Evolutionary conservation across 345 rosid genomes (phyloP).

Genomic region (Citrus unshiu): DNA sequence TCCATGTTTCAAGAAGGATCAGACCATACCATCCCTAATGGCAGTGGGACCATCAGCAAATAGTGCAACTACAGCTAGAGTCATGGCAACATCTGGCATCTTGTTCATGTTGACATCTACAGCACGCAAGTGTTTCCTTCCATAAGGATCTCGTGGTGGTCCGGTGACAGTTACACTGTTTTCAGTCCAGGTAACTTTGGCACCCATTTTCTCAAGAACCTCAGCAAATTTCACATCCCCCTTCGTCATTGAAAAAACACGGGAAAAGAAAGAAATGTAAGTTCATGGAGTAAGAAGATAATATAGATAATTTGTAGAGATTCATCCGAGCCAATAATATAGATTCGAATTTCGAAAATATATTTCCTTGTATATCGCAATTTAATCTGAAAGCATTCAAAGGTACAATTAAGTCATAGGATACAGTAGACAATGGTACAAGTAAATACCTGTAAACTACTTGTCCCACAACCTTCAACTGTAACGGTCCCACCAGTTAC

Average conservation of each 20-base stretch:
- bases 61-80: conserved; percentile 94
- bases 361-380: background rate
- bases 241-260: conserved; percentile 27
- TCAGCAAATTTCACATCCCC: conserved; percentile 95
- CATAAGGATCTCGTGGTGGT: conserved; percentile 66
- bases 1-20: background rate
- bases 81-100: conserved; percentile 99
- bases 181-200: conserved; percentile 86
- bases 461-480: conserved; percentile 95
- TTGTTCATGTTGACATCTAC: conserved; percentile 98
- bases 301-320: background rate
- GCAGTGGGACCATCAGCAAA: conserved; percentile 92
- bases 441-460: conserved; percentile 75
- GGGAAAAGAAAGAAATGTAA: conserved; percentile 1
- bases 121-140: conserved; percentile 67
- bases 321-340: background rate
- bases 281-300: background rate
- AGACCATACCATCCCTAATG: conserved; percentile 81
- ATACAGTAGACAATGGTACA: background rate
- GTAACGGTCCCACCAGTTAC: conserved; percentile 91
- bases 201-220: conserved; percentile 97
- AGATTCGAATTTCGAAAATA: background rate
- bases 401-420: background rate
- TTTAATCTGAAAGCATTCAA: background rate
- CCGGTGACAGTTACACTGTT: conserved; percentile 92